These are phyloP conservation scores for Schizonepeta tenuifolia DNA, from an alignment of 257 asterid genomes.

Conservation along the genomic window DNA sequence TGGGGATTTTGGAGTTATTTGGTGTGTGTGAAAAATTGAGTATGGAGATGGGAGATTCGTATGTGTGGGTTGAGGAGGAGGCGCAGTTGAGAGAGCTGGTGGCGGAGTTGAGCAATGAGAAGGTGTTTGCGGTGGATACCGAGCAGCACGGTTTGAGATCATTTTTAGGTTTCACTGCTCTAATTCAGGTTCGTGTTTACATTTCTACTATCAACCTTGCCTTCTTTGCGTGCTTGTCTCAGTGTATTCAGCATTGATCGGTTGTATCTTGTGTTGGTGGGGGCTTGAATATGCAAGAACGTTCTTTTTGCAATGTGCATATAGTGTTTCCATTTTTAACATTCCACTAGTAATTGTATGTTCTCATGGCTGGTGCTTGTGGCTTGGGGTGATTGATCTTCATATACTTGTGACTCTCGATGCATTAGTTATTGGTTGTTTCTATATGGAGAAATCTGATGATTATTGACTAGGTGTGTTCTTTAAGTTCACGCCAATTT, in stretches of 20 bases:
- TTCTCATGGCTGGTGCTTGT: neutral
- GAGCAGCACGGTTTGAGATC: conserved; percentile 95
- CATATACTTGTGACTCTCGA: neutral
- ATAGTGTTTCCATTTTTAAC: neutral
- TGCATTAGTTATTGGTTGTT: conserved; percentile 7
- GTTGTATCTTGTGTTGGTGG: neutral
- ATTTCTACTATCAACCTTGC: conserved; percentile 9
- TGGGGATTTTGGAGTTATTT: conserved; percentile 53
- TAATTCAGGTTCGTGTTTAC: conserved; percentile 66
- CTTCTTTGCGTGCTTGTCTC: conserved; percentile 3
- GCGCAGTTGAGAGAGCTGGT: conserved; percentile 63
- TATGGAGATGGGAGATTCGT: conserved; percentile 48
- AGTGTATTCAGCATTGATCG: neutral
- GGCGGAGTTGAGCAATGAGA: conserved; percentile 64
- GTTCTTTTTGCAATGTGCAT: neutral
- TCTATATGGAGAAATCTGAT: neutral
- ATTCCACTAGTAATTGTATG: neutral
- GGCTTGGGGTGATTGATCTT: neutral
- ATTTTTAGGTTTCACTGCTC: conserved; percentile 88
- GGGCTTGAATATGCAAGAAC: conserved; percentile 5
- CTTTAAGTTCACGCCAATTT: neutral
- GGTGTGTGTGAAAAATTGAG: conserved; percentile 44
- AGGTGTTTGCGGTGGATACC: conserved; percentile 82
- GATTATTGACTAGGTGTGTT: neutral
- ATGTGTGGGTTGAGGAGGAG: conserved; percentile 70